Conservation (phyloP, 2,329 filamentous ascomycete species). For the Colletotrichum tropicicola region DNA sequence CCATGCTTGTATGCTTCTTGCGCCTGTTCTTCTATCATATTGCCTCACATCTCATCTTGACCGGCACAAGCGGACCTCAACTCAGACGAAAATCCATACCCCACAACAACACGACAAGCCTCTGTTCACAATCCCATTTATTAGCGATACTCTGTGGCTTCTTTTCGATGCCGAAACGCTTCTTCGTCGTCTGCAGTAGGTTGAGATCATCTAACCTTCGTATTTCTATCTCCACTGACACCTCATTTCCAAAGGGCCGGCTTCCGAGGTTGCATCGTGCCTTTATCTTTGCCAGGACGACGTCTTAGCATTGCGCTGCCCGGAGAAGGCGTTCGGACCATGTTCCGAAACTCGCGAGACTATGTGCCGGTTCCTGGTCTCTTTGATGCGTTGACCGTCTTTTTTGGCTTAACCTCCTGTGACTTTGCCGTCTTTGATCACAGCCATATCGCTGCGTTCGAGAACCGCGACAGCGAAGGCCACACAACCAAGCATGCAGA, state of each 20-base stretch:
- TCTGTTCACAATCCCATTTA: not conserved
- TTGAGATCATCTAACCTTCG: too few species aligned
- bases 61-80: too few species aligned
- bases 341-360: constrained; percentile 6
- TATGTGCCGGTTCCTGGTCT: not conserved
- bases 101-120: not conserved
- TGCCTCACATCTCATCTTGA: too few species aligned
- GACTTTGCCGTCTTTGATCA: constrained; percentile 22
- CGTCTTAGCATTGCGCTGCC: constrained; percentile 10
- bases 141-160: not conserved
- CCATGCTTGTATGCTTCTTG: too few species aligned
- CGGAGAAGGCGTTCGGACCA: not conserved
- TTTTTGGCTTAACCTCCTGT: constrained; percentile 6
- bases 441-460: constrained; percentile 6
- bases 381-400: constrained; percentile 11
- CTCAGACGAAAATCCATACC: too few species aligned
- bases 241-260: not conserved
- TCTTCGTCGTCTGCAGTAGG: not conserved
- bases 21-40: too few species aligned
- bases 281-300: not conserved
- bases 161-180: not conserved
- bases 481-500: not conserved
- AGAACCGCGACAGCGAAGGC: not conserved
- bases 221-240: rapidly evolving
- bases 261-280: not conserved